Evolutionary conservation across 208 protist species (phyloP).

Genomic region (Zelonia costaricensis): DNA sequence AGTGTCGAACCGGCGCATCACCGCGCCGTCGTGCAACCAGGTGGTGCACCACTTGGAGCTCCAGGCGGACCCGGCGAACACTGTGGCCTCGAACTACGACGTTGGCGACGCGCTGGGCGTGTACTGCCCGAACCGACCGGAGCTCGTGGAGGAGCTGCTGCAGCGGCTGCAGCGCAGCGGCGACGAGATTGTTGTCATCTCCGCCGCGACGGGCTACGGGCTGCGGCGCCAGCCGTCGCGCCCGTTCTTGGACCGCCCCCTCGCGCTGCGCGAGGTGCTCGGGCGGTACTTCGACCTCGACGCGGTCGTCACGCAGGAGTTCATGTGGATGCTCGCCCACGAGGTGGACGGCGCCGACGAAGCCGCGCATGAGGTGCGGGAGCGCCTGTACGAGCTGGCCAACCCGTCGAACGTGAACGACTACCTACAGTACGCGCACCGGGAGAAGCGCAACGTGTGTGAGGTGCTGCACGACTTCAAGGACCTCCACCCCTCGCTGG

Average conservation of each 20-base stretch:
- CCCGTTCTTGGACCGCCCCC: conserved; percentile 55
- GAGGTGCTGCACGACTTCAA: conserved; percentile 89
- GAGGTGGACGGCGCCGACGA: conserved; percentile 31
- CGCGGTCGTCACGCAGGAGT: conserved; percentile 67
- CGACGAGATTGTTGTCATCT: conserved; percentile 48
- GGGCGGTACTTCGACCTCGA: conserved; percentile 81
- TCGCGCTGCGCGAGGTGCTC: conserved; percentile 57
- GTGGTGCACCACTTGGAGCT: conserved; percentile 67
- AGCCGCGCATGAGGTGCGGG: conserved; percentile 32
- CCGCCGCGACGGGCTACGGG: conserved; percentile 46
- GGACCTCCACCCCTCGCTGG: conserved; percentile 51
- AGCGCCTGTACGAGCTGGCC: conserved; percentile 77
- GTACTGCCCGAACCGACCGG: conserved; percentile 60
- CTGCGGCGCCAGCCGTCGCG: conserved; percentile 39
- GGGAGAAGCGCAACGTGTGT: conserved; percentile 87
- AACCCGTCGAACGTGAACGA: conserved; percentile 55
- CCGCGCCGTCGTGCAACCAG: conserved; percentile 62
- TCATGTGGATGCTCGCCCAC: conserved; percentile 80
- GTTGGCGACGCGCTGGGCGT: conserved; percentile 82
- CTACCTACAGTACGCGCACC: conserved; percentile 79
- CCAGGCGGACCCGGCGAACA: background rate
- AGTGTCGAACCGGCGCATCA: conserved; percentile 48
- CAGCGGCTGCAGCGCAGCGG: conserved; percentile 31
- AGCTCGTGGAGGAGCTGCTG: conserved; percentile 64
- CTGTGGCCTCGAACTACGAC: conserved; percentile 32